These are phyloP conservation scores for Ascochyta fabae DNA, from an alignment of 2,329 filamentous ascomycete genomes.

Conservation along the genomic window DNA sequence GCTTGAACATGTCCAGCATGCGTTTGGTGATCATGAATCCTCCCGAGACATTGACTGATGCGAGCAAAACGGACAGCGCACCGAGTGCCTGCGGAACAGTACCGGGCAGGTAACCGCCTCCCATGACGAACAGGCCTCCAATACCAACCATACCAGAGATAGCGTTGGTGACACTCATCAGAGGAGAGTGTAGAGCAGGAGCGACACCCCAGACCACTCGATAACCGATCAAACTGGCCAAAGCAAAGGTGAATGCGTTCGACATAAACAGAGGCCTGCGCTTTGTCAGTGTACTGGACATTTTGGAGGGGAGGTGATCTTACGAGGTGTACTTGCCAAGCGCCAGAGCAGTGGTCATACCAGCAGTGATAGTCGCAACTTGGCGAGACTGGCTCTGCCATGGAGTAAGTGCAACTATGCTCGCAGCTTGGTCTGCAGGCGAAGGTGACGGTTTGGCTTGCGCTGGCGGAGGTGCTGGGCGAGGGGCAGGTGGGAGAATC, in stretches of 20 bases:
- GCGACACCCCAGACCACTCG: constrained; percentile 86
- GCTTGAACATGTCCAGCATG: constrained; percentile 74
- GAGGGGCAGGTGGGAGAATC: constrained; percentile 76
- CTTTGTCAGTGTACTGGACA: constrained; percentile 1
- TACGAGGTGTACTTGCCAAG: constrained; percentile 78
- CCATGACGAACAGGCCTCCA: constrained; percentile 87
- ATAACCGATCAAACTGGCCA: constrained; percentile 86
- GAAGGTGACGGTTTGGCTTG: constrained; percentile 52
- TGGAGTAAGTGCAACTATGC: constrained; percentile 73
- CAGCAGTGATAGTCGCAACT: constrained; percentile 75
- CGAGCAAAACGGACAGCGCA: constrained; percentile 79
- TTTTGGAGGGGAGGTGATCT: neutral
- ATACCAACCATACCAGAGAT: constrained; percentile 90
- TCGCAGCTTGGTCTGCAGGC: constrained; percentile 53
- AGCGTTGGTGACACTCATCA: constrained; percentile 94
- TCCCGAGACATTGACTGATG: constrained; percentile 87
- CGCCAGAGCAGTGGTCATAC: constrained; percentile 76
- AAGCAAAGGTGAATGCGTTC: constrained; percentile 82
- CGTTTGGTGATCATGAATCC: constrained; percentile 92
- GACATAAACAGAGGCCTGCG: constrained; percentile 77
- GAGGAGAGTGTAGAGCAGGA: constrained; percentile 82
- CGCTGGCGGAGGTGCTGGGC: constrained; percentile 67
- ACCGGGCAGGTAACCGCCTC: constrained; percentile 66
- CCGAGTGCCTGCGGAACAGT: constrained; percentile 81
- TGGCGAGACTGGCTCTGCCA: constrained; percentile 82